Percentiles rank a stretch among this genome's conserved stretches.
Conservation (phyloP, 2,329 filamentous ascomycete genomes). For the Geosmithia flava region DNA sequence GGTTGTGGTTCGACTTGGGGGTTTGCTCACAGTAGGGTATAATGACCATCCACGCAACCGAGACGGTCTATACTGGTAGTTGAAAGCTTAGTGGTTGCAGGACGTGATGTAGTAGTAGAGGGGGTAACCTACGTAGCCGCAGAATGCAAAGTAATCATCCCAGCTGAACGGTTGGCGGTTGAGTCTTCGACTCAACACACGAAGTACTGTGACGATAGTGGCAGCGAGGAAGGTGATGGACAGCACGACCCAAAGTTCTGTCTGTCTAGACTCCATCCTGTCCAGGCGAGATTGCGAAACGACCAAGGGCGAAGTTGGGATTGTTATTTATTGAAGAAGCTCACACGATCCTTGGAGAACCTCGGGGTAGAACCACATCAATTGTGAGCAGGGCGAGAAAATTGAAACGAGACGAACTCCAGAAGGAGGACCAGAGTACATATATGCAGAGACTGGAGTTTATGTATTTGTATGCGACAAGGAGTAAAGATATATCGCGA, state of each 20-base stretch:
- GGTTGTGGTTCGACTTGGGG: not conserved
- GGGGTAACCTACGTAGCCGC: conserved; percentile 3
- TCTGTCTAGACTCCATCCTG: conserved; percentile 5
- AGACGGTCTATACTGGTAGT: conserved; percentile 1
- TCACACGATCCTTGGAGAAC: conserved; percentile 1
- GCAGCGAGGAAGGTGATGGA: conserved; percentile 4
- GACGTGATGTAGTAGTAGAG: not conserved
- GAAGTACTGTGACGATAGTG: conserved; percentile 4
- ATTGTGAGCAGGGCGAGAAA: not conserved
- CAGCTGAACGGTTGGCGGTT: conserved; percentile 3
- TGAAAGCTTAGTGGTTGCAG: conserved; percentile 1
- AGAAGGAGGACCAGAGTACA: conserved; percentile 1
- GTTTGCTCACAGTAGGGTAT: conserved; percentile 4
- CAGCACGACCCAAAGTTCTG: conserved; percentile 3
- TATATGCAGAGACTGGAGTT: too few relatives aligned
- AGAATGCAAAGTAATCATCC: conserved; percentile 5
- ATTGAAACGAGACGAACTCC: not conserved
- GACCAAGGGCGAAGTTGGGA: not conserved
- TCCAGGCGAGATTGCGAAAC: not conserved
- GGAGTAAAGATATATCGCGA: too few relatives aligned
- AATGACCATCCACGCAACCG: conserved; percentile 4
- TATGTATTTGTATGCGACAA: too few relatives aligned
- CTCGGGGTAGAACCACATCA: not conserved
- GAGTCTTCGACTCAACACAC: conserved; percentile 4
- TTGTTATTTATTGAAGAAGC: not conserved